Conservation (phyloP, 2,329 filamentous ascomycete genomes). For the Colletotrichum sp. region DNA sequence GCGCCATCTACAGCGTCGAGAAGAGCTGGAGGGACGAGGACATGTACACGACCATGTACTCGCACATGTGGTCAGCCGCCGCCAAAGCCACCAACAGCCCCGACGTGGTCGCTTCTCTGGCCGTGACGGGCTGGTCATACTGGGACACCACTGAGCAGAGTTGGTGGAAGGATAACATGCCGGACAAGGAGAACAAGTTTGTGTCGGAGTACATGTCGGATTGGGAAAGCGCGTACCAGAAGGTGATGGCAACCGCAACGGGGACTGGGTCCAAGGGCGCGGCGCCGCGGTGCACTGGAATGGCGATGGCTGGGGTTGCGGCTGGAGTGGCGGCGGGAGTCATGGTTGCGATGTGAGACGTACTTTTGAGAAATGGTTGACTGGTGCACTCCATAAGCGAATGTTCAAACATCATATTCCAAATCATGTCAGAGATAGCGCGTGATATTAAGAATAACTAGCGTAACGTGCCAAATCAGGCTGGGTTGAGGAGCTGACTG, state of each 20-base stretch:
- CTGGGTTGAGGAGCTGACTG: rapidly evolving
- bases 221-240: background rate
- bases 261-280: background rate
- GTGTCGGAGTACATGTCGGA: constrained; percentile 4
- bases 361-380: background rate
- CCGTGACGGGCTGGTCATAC: background rate
- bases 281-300: background rate
- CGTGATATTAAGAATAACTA: background rate
- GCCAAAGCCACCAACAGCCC: constrained; percentile 19
- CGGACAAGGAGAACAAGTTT: background rate
- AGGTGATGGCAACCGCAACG: background rate
- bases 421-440: background rate
- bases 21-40: constrained; percentile 1
- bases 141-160: background rate
- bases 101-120: constrained; percentile 16
- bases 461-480: background rate
- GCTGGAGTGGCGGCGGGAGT: constrained; percentile 6
- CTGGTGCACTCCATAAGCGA: background rate
- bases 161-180: constrained; percentile 11
- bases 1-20: constrained; percentile 18
- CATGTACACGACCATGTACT: constrained; percentile 11
- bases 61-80: constrained; percentile 21
- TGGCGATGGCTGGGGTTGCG: constrained; percentile 8
- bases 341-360: background rate
- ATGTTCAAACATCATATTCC: background rate